Percentiles rank a stretch among this genome's conserved stretches.
Evolutionary conservation across 1,284 basidiomycete species (phyloP).

Genomic region (Anthracocystis panici-leucophaei): DNA sequence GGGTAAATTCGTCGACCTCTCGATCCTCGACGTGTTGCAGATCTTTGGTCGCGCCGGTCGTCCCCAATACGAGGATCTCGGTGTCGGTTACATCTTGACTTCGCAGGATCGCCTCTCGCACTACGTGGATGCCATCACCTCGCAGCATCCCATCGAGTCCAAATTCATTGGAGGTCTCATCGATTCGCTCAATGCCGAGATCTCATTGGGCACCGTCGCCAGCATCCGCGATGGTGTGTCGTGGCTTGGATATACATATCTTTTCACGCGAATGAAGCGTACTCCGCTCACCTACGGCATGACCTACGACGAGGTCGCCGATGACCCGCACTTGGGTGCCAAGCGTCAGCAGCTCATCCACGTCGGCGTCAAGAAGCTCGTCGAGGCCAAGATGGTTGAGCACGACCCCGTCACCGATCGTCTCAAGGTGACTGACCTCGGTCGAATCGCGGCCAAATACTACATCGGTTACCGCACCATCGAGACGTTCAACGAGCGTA

Average conservation of each 20-base stretch:
- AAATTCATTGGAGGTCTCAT: constrained; percentile 85
- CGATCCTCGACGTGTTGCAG: constrained; percentile 93
- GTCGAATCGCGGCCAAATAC: constrained; percentile 94
- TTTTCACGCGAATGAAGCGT: constrained; percentile 93
- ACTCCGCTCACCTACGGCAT: constrained; percentile 93
- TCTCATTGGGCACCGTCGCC: constrained; percentile 92
- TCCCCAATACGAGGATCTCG: constrained; percentile 92
- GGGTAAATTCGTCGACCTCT: constrained; percentile 84
- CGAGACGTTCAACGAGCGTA: constrained; percentile 86
- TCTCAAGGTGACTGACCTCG: constrained; percentile 85
- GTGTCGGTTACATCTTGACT: constrained; percentile 97
- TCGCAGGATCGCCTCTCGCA: constrained; percentile 91
- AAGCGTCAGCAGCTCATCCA: constrained; percentile 82
- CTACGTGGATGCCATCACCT: constrained; percentile 88
- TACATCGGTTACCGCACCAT: constrained; percentile 90
- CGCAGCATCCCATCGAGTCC: constrained; percentile 95
- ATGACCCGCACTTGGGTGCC: constrained; percentile 83
- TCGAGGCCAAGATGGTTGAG: constrained; percentile 85
- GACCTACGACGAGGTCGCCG: constrained; percentile 77
- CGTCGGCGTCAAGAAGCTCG: constrained; percentile 79
- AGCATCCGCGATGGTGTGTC: constrained; percentile 87
- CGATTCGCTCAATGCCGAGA: constrained; percentile 94
- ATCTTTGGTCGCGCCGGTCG: constrained; percentile 98
- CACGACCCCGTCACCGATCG: constrained; percentile 77
- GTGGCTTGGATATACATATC: constrained; percentile 98